Conservation (phyloP, 2,329 filamentous ascomycete genomes). For the Fusarium drepaniforme region DNA sequence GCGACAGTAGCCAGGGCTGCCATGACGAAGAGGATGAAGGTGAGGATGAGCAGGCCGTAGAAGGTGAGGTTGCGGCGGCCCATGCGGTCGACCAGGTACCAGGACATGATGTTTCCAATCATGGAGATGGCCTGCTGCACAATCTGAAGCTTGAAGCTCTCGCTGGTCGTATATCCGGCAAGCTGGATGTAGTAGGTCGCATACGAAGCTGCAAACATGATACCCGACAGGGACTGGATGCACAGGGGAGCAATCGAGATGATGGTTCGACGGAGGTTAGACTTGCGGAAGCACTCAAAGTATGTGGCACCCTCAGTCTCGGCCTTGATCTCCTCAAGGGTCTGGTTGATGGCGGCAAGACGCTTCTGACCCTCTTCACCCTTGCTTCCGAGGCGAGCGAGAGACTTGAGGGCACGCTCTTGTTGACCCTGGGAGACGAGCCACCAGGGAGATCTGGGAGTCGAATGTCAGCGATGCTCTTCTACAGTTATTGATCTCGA, state of each 20-base stretch:
- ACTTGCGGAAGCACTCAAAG: slow-evolving; percentile 54
- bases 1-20: slow-evolving; percentile 50
- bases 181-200: slow-evolving; percentile 58
- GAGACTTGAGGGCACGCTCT: slow-evolving; percentile 50
- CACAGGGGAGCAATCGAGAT: slow-evolving; percentile 52
- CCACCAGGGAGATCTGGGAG: slow-evolving; percentile 52
- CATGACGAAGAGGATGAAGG: slow-evolving; percentile 52
- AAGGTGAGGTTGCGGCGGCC: slow-evolving; percentile 53
- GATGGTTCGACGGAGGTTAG: slow-evolving; percentile 54
- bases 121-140: slow-evolving; percentile 54
- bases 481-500: neutral
- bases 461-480: neutral
- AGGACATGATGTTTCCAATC: slow-evolving; percentile 55
- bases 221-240: slow-evolving; percentile 51
- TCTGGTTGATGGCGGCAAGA: slow-evolving; percentile 46
- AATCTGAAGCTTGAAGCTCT: slow-evolving; percentile 55
- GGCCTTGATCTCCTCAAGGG: slow-evolving; percentile 48
- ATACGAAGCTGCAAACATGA: slow-evolving; percentile 52
- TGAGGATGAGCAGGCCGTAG: slow-evolving; percentile 49
- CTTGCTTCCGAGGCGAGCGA: slow-evolving; percentile 48
- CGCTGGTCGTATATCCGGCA: slow-evolving; percentile 52
- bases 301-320: slow-evolving; percentile 54
- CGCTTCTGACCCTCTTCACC: slow-evolving; percentile 45
- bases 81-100: slow-evolving; percentile 52
- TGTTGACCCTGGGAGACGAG: slow-evolving; percentile 49